These are phyloP conservation scores for Gillenia trifoliata DNA, from an alignment of 306 rosid genomes.

Conservation along the genomic window DNA sequence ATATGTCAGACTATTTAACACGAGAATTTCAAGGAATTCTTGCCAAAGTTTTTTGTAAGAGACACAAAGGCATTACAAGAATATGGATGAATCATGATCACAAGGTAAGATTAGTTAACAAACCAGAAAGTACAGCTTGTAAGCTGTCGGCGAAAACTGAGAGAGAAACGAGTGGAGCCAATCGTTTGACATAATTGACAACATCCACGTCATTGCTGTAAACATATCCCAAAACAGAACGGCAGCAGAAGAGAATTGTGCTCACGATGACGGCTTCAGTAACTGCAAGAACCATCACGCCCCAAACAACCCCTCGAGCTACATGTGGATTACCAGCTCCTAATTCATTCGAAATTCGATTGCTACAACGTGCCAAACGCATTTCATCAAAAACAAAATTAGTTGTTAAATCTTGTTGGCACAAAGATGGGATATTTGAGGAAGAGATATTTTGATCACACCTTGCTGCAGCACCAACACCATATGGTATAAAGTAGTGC, in stretches of 20 bases:
- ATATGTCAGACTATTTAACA: too few relatives aligned
- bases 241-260: constrained; percentile 22
- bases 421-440: background rate
- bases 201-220: constrained; percentile 52
- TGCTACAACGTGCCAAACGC: constrained; percentile 16
- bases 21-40: too few relatives aligned
- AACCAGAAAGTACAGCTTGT: constrained; percentile 34
- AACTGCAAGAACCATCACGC: constrained; percentile 26
- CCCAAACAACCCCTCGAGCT: constrained; percentile 27
- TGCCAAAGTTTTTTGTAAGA: too few relatives aligned
- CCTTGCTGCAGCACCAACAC: constrained; percentile 63
- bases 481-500: constrained; percentile 52
- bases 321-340: constrained; percentile 56
- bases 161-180: constrained; percentile 42
- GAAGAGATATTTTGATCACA: constrained; percentile 3
- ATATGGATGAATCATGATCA: background rate
- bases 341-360: constrained; percentile 54
- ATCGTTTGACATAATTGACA: constrained; percentile 28
- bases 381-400: background rate
- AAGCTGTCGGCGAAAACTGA: constrained; percentile 32
- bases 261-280: constrained; percentile 35
- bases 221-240: constrained; percentile 36
- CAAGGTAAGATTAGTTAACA: background rate
- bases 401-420: background rate
- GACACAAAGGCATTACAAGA: too few relatives aligned